A percentile compares a stretch with the other conserved stretches of the same genome.
Conservation (phyloP, 768 basidiomycete genomes). For the Coprinopsis sp. region DNA sequence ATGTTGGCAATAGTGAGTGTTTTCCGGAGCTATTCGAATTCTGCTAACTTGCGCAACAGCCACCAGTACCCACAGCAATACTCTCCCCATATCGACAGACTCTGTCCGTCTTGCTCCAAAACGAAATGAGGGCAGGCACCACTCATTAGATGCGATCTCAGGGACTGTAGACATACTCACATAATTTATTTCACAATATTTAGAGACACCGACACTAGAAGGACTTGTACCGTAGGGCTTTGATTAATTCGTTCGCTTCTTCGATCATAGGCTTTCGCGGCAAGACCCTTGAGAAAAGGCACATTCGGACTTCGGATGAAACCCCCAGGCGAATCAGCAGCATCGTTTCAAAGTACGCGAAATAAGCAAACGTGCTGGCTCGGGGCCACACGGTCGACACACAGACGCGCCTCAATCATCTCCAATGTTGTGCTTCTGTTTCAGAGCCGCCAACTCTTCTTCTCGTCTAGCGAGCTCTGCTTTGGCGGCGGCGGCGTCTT, state of each 20-base stretch:
- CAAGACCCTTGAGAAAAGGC: no score
- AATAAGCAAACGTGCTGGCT: not conserved
- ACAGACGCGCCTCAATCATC: slow-evolving; percentile 45
- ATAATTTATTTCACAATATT: no score
- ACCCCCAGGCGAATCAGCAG: not conserved
- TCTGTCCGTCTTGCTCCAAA: slow-evolving; percentile 48
- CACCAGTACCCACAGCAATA: slow-evolving; percentile 66
- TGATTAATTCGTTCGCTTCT: no score
- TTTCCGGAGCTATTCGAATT: slow-evolving; percentile 11
- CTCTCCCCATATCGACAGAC: slow-evolving; percentile 56
- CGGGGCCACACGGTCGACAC: not conserved
- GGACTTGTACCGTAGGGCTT: no score
- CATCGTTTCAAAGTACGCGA: not conserved
- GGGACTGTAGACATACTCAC: not conserved
- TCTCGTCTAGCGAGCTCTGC: slow-evolving; percentile 89
- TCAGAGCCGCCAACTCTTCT: slow-evolving; percentile 82
- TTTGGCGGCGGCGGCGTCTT: slow-evolving; percentile 89
- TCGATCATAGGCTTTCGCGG: no score
- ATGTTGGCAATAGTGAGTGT: slow-evolving; percentile 70
- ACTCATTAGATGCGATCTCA: no score
- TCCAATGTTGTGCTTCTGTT: slow-evolving; percentile 81
- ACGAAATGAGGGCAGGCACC: not conserved
- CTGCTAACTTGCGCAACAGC: slow-evolving; percentile 28
- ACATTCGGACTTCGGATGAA: not conserved
- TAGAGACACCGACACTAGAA: no score